A percentile compares a stretch with the other conserved stretches of the same genome.
Conservation (phyloP, 2,329 filamentous ascomycete genomes). For the Alternaria postmessia region DNA sequence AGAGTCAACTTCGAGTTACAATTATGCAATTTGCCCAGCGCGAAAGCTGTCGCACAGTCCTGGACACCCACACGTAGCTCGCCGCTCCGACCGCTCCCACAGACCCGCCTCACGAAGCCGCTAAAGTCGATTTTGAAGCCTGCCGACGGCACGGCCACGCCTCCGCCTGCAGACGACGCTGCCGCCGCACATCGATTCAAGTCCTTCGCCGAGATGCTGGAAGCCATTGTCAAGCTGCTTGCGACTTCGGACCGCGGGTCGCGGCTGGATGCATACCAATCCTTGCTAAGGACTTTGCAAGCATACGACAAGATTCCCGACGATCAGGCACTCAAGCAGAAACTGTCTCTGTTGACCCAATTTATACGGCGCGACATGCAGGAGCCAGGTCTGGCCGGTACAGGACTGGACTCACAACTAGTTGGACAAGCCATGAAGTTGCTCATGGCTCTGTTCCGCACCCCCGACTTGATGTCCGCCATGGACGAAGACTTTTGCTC, state of each 20-base stretch:
- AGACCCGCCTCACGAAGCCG: slow-evolving; percentile 62
- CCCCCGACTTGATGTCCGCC: slow-evolving; percentile 72
- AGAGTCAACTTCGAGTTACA: slow-evolving; percentile 71
- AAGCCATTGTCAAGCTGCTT: slow-evolving; percentile 83
- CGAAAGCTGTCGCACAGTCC: slow-evolving; percentile 37
- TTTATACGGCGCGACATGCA: slow-evolving; percentile 86
- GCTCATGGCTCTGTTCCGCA: slow-evolving; percentile 78
- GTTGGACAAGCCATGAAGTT: slow-evolving; percentile 80
- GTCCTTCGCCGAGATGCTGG: slow-evolving; percentile 80
- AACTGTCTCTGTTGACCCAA: slow-evolving; percentile 78
- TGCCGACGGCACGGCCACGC: slow-evolving; percentile 53
- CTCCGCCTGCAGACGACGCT: slow-evolving; percentile 49
- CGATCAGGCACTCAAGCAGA: slow-evolving; percentile 61
- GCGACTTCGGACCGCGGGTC: slow-evolving; percentile 75
- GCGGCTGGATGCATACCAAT: slow-evolving; percentile 85
- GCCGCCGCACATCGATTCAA: slow-evolving; percentile 58
- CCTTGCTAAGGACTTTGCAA: slow-evolving; percentile 77
- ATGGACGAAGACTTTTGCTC: slow-evolving; percentile 80
- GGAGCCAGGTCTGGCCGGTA: slow-evolving; percentile 64
- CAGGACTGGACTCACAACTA: slow-evolving; percentile 70
- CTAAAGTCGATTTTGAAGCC: slow-evolving; percentile 85
- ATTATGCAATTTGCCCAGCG: slow-evolving; percentile 64
- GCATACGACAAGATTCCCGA: slow-evolving; percentile 80
- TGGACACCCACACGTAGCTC: slow-evolving; percentile 51
- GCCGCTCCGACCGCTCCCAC: slow-evolving; percentile 58